Evolutionary conservation across 352 stramenopile species (phyloP).

Genomic region (Plasmopara viticola): DNA sequence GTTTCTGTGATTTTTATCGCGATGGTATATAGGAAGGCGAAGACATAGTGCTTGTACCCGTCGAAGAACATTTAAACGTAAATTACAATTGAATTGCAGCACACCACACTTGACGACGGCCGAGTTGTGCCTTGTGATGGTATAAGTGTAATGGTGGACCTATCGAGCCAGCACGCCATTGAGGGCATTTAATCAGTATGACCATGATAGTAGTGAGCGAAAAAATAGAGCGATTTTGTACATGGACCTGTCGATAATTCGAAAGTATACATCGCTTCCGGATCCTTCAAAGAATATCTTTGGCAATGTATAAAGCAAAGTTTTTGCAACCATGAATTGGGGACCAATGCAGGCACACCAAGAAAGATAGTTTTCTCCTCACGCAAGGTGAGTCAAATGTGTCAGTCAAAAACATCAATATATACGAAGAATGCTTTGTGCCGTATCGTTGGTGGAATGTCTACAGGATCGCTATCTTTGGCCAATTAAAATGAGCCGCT

Average conservation of each 20-base stretch:
- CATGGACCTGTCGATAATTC: constrained; percentile 5
- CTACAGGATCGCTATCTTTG: no score
- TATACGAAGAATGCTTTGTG: constrained; percentile 3
- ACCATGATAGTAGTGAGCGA: not conserved
- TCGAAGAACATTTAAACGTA: constrained; percentile 5
- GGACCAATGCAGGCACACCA: no score
- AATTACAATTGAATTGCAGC: constrained; percentile 7
- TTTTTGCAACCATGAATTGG: constrained; percentile 9
- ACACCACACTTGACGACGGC: constrained; percentile 5
- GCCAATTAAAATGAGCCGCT: no score
- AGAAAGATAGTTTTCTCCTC: constrained; percentile 1
- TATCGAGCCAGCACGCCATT: no score
- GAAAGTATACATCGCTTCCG: constrained; percentile 5
- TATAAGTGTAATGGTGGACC: not conserved
- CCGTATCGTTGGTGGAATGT: no score
- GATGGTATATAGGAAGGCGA: constrained; percentile 10
- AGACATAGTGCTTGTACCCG: constrained; percentile 2
- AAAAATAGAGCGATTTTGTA: constrained; percentile 1
- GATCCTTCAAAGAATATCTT: constrained; percentile 3
- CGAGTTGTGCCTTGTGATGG: constrained; percentile 6
- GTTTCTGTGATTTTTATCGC: constrained; percentile 5
- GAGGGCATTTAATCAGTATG: no score
- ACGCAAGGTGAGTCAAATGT: constrained; percentile 4
- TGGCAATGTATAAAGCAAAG: constrained; percentile 7
- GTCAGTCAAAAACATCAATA: constrained; percentile 10